These are phyloP conservation scores for Rosa multiflora DNA, from an alignment of 306 rosid genomes.

Conservation along the genomic window DNA sequence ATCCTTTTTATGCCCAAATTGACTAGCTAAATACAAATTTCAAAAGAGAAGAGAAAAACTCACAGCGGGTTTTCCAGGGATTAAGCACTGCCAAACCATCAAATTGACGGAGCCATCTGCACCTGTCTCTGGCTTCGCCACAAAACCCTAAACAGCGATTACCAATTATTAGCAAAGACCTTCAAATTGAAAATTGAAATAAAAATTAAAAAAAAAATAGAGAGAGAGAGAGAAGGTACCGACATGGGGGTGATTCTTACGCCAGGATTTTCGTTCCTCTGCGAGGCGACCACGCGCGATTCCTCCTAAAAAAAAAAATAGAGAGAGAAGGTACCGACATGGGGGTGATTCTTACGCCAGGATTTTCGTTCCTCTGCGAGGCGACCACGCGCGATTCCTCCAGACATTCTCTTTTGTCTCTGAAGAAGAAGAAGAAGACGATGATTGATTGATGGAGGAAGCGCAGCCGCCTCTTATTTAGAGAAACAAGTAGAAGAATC, in stretches of 20 bases:
- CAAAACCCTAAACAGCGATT: conserved; percentile 62
- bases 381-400: conserved; percentile 86
- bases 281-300: conserved; percentile 91
- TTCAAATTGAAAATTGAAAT: background rate
- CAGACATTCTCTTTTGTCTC: conserved; percentile 25
- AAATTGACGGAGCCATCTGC: conserved; percentile 76
- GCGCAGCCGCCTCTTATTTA: background rate
- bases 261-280: conserved; percentile 90
- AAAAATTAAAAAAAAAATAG: background rate
- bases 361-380: conserved; percentile 85
- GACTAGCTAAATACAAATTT: background rate
- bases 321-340: conserved; percentile 47
- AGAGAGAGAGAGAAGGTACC: conserved; percentile 21
- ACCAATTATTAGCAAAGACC: background rate
- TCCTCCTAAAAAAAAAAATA: conserved; percentile 20
- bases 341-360: conserved; percentile 95
- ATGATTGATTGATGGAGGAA: background rate
- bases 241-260: conserved; percentile 93
- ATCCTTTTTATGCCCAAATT: background rate
- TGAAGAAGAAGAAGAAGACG: background rate
- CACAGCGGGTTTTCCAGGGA: conserved; percentile 81
- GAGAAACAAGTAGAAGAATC: background rate
- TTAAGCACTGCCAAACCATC: conserved; percentile 90
- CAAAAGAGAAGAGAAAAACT: conserved; percentile 5
- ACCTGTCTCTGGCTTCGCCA: conserved; percentile 79